Base-by-base conservation (phyloP, 2,329 filamentous ascomycete genomes). In the Hymenoscyphus infarciens region DNA sequence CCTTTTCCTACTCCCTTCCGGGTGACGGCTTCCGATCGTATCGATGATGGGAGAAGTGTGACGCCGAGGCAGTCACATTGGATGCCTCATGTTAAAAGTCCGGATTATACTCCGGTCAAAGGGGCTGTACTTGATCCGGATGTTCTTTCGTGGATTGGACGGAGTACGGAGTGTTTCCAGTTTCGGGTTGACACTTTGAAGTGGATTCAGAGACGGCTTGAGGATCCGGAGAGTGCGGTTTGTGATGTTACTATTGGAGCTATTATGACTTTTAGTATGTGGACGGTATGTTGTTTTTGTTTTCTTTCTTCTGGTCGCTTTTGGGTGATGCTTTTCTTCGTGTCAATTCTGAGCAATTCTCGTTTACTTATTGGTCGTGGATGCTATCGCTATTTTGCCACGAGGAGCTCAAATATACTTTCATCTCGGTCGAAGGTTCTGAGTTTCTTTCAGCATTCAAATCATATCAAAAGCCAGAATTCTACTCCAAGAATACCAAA, bases 181-280 rank as follows among this genome's bases (percentile, higher is more conserved):
- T 66, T 66, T 38, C 58, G 64, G 13, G 53, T 66, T 3, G 63
- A 66, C 13, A 65, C 63, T 22, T 63, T 66, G 10, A 61, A 61
- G 31, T 66, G 64, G 64, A 66, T 66, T 19, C 61, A 63, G 45
- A 33, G 60, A 16, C 58, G 52, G 16, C 15, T 66, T 27, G 39
- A 52, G 25, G 63, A 66, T 57, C 7, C 10, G n/a, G 22, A 19
- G 42, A 62, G 45, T 11, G 63, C 52, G 3, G 31, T 56, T 5
- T 61, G 55, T 25, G 61, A 66, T 59, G 60, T 59, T 7, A 66
- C 64, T 3, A 59, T 66, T 42, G 64, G 61, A 15, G 63, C 63
- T 10, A 63, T 66, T 52, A 66, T 66, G 61, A 66, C 64, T 31
- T 64, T 66, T 57, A 61, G 61, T 16, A 64, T 65, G 64, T 66